Conservation (phyloP, 2,329 filamentous ascomycete genomes). For the Neurospora sp. region DNA sequence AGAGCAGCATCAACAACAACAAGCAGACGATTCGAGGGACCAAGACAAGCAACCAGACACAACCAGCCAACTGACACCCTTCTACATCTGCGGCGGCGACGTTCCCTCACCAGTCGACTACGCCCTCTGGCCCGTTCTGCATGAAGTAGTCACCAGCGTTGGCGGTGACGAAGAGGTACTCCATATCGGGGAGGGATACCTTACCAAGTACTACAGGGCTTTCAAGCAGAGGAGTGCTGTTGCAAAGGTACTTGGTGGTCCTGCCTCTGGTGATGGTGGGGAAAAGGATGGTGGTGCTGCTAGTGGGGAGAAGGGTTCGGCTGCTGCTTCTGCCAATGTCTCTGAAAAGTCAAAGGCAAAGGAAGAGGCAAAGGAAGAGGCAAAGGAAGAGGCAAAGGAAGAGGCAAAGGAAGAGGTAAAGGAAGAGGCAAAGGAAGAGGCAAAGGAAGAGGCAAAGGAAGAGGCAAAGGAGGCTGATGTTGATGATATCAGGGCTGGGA, state of each 20-base stretch:
- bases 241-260: slow-evolving; percentile 13
- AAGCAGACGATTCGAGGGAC: background rate
- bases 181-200: background rate
- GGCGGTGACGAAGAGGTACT: slow-evolving; percentile 23
- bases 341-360: too few relatives aligned
- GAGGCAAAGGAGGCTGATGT: too few relatives aligned
- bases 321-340: background rate
- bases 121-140: slow-evolving; percentile 45
- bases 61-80: slow-evolving; percentile 9
- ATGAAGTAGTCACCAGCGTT: slow-evolving; percentile 28
- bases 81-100: slow-evolving; percentile 34
- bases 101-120: slow-evolving; percentile 40
- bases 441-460: too few relatives aligned
- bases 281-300: background rate
- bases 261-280: background rate
- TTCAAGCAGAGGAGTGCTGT: slow-evolving; percentile 7
- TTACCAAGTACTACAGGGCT: slow-evolving; percentile 1
- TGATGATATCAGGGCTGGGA: too few relatives aligned
- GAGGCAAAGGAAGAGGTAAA: too few relatives aligned
- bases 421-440: too few relatives aligned
- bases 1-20: background rate
- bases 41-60: slow-evolving; percentile 12
- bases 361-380: too few relatives aligned
- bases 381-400: too few relatives aligned
- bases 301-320: background rate